These are phyloP conservation scores for Fusarium liriodendri DNA, from an alignment of 2,329 filamentous ascomycete genomes.

Conservation along the genomic window DNA sequence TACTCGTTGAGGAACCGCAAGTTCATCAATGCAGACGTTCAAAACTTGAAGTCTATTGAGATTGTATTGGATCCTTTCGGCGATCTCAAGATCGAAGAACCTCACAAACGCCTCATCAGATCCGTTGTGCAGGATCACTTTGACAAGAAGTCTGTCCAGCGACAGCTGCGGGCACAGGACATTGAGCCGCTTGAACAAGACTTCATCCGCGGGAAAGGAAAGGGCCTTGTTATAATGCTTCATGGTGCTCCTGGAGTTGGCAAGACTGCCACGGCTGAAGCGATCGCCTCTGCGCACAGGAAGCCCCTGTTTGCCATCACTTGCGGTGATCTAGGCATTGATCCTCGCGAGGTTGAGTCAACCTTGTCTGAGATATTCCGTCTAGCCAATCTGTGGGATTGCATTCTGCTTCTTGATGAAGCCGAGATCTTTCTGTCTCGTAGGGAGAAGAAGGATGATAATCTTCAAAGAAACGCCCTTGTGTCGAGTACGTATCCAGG, in stretches of 20 bases:
- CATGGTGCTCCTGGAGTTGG: not conserved
- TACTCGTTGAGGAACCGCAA: not conserved
- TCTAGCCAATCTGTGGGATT: conserved; percentile 1
- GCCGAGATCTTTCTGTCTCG: conserved; percentile 2
- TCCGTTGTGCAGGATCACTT: not conserved
- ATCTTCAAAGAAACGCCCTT: not conserved
- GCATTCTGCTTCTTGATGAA: conserved; percentile 6
- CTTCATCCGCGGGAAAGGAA: not conserved
- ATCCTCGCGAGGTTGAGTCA: not conserved
- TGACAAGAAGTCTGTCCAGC: not conserved
- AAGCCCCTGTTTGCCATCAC: not conserved
- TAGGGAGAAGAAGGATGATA: not conserved
- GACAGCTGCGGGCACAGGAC: not conserved
- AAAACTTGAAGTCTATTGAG: not conserved
- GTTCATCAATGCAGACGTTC: not conserved
- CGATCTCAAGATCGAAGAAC: not conserved
- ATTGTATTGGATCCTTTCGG: not conserved
- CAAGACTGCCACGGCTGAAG: conserved; percentile 2
- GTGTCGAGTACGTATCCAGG: not conserved
- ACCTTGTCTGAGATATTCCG: conserved; percentile 3
- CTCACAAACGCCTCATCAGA: not conserved
- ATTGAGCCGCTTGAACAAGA: not conserved
- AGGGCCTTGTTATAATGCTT: not conserved
- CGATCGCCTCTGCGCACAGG: not conserved
- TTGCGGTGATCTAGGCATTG: not conserved